Evolutionary conservation across 495 filamentous ascomycete genomes (phyloP).

Genomic region (Poronia punctata): DNA sequence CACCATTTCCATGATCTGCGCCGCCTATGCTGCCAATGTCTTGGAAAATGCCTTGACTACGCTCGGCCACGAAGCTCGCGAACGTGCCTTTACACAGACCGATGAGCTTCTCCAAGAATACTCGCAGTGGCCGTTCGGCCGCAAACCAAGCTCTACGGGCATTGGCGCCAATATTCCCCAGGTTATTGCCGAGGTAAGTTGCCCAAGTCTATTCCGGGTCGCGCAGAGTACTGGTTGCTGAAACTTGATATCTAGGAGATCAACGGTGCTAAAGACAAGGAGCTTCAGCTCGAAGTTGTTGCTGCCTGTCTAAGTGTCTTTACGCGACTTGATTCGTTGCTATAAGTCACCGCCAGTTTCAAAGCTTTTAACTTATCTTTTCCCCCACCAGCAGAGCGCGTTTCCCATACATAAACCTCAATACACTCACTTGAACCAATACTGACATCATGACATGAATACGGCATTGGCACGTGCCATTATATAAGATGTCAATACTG

Average conservation of each 20-base stretch:
- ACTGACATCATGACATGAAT: no score
- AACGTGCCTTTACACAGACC: slow-evolving; percentile 91
- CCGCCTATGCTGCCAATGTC: slow-evolving; percentile 96
- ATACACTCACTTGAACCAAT: no score
- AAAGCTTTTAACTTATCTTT: no score
- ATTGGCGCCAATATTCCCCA: slow-evolving; percentile 93
- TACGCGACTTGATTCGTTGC: slow-evolving; percentile 87
- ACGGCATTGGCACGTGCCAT: no score
- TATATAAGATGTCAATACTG: no score
- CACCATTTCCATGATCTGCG: slow-evolving; percentile 93
- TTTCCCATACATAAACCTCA: no score
- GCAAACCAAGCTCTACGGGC: slow-evolving; percentile 65
- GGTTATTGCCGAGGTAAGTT: slow-evolving; percentile 62
- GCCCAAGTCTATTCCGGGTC: background rate
- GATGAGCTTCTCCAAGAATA: slow-evolving; percentile 94
- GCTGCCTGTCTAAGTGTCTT: slow-evolving; percentile 95
- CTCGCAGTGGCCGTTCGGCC: slow-evolving; percentile 92
- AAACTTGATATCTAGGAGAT: slow-evolving; percentile 49
- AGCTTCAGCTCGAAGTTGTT: slow-evolving; percentile 94
- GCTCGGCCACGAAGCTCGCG: slow-evolving; percentile 86
- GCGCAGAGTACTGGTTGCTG: slow-evolving; percentile 1
- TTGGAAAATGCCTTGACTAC: slow-evolving; percentile 93
- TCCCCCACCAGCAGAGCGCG: no score
- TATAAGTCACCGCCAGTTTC: slow-evolving; percentile 48
- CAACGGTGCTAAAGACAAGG: slow-evolving; percentile 76